Base-by-base conservation (phyloP, 352 stramenopile species). In the Pythium insidiosum region DNA sequence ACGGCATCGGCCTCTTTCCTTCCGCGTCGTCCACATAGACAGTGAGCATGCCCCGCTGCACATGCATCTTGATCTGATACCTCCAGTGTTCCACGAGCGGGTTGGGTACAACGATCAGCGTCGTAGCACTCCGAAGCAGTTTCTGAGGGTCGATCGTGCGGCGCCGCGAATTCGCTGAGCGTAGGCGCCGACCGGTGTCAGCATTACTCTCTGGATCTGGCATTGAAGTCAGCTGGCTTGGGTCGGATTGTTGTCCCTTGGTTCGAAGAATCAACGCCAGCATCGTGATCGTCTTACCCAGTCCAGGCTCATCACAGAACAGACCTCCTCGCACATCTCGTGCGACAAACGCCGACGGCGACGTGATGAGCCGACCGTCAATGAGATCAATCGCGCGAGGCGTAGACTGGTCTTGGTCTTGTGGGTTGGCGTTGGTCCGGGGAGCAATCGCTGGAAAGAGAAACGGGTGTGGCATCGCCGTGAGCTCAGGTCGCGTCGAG, bases 211-310 rank as follows among this genome's bases (percentile, higher is more conserved):
- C 6, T 20, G 22, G 12, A 10, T 44, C 46, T n/a, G n/a, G n/a
- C n/a, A n/a, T n/a, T n/a, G n/a, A n/a, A n/a, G n/a, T n/a, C n/a
- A n/a, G n/a, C 7, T 44, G 16, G 1, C 13, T 18, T 11, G 41
- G 53, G n/a, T 57, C 21, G 1, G 61, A 53, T 0, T 52, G 38
- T 44, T 84, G 70, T 5, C 77, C 76, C 48, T 87, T 84, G 21
- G 81, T 90, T 19, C 81, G 73, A 4, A 93, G 43, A 12, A 94
- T 70, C 22, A 94, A 47, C 20, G 81, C 77, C 6, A 91, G 43
- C 68, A 94, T 89, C 10, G 81, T 91, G 42, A 94, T 88, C 0
- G 81, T 94, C 56, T 94, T 94, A 15, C 81, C 81, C 1, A 94
- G 63, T 0, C 81, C 81, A 19, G 81, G 81, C 21, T 94, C 81